Evolutionary conservation across 176 grass and related monocot genomes (phyloP).

Genomic region (Alopecurus myosuroides): DNA sequence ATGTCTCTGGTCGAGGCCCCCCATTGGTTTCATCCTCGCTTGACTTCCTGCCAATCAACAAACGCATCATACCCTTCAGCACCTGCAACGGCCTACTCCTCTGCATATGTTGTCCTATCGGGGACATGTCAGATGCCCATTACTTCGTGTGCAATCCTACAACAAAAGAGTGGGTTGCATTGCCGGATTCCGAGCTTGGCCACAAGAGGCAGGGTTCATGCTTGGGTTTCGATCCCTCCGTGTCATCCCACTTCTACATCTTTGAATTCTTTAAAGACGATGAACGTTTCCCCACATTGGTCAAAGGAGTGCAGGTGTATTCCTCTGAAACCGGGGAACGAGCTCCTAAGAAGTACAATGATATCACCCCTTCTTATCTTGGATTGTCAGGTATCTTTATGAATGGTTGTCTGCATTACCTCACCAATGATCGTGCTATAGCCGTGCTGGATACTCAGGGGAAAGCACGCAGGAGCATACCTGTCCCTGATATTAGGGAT

Average conservation of each 20-base stretch:
- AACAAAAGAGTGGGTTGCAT: neutral
- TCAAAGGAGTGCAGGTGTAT: neutral
- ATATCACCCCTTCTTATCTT: fast-evolving
- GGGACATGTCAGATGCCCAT: neutral
- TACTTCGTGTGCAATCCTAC: neutral
- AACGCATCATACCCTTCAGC: neutral
- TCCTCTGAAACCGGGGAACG: neutral
- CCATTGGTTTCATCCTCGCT: neutral
- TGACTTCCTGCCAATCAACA: neutral
- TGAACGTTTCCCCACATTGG: neutral
- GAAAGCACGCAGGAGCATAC: neutral
- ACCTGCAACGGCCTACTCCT: neutral
- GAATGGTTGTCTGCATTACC: neutral
- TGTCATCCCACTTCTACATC: neutral
- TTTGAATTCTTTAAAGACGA: neutral
- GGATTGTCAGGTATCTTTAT: neutral
- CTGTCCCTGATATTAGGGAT: neutral
- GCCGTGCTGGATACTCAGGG: neutral
- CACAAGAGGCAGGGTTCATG: neutral
- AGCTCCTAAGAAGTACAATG: neutral
- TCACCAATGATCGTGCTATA: neutral
- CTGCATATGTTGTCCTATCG: neutral
- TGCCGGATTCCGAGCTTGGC: neutral
- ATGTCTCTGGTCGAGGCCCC: neutral
- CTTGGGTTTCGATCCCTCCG: neutral